A percentile compares a stretch with the other conserved stretches of the same genome.
Evolutionary conservation across 2,329 filamentous ascomycete genomes (phyloP).

Genomic region (Paecilomyces variotii): DNA sequence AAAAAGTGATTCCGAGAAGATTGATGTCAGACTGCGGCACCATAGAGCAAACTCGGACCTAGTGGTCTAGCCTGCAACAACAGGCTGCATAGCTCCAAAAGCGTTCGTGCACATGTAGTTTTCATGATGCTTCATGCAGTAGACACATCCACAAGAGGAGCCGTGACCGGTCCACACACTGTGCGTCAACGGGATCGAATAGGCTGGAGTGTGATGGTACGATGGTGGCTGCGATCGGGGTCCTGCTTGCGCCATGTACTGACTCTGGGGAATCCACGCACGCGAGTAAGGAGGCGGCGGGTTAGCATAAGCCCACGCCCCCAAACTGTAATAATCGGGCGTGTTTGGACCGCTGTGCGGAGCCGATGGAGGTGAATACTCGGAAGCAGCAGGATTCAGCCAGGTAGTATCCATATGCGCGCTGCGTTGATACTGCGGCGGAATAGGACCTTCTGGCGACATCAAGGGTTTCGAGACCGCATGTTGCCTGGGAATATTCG

Average conservation of each 20-base stretch:
- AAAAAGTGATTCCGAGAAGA: neutral
- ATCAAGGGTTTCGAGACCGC: conserved; percentile 43
- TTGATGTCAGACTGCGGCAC: neutral
- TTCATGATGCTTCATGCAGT: conserved; percentile 43
- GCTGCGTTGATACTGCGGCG: conserved; percentile 42
- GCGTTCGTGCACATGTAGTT: conserved; percentile 40
- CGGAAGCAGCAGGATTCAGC: conserved; percentile 41
- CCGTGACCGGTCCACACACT: conserved; percentile 41
- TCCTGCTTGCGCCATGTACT: conserved; percentile 26
- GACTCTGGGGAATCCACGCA: conserved; percentile 29
- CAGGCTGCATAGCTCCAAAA: conserved; percentile 39
- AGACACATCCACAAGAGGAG: conserved; percentile 40
- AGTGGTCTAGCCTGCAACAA: conserved; percentile 29
- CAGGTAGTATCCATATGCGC: conserved; percentile 43
- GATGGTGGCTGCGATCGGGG: conserved; percentile 39
- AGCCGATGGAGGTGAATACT: conserved; percentile 45
- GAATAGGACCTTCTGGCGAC: conserved; percentile 41
- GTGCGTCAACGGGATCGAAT: conserved; percentile 38
- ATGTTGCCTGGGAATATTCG: conserved; percentile 49
- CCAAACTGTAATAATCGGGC: conserved; percentile 39
- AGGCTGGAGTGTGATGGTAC: conserved; percentile 42
- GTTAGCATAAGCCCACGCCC: conserved; percentile 36
- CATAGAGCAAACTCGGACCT: neutral
- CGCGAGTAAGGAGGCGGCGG: conserved; percentile 34
- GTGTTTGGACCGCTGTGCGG: conserved; percentile 41